Conservation (phyloP, 2,329 filamentous ascomycete species). For the Botrytis sinoallii region DNA sequence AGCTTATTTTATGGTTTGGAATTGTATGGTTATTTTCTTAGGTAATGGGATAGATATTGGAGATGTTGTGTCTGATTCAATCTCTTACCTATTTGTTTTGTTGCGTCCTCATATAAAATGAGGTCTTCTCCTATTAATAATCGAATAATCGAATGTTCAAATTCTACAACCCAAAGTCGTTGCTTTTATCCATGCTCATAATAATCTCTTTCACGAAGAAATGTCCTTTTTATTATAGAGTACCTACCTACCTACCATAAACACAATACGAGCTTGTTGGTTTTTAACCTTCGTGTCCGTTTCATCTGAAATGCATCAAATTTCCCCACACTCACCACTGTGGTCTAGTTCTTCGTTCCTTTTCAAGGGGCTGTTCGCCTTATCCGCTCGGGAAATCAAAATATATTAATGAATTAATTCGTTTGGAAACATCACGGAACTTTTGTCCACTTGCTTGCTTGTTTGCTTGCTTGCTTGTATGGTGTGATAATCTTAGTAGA, state of each 20-base stretch:
- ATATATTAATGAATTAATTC: not conserved
- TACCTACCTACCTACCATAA: not conserved
- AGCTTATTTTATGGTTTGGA: not conserved
- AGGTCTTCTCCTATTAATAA: not conserved
- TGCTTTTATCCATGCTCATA: not conserved
- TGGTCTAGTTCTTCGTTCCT: too few relatives aligned
- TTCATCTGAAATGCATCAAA: not conserved
- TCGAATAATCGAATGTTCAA: not conserved
- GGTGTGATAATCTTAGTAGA: slow-evolving; percentile 11
- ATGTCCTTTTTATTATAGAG: not conserved
- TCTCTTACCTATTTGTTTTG: too few relatives aligned
- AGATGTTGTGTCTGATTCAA: too few relatives aligned
- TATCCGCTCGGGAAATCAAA: not conserved
- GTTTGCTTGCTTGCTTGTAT: not conserved
- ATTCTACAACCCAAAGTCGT: not conserved
- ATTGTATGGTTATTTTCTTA: too few relatives aligned
- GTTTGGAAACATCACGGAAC: not conserved
- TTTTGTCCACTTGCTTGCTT: not conserved
- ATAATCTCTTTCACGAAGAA: not conserved
- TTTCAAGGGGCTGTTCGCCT: not conserved
- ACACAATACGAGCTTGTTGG: not conserved
- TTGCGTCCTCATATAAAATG: not conserved
- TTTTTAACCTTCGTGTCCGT: not conserved
- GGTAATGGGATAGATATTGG: too few relatives aligned
- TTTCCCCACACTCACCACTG: not conserved